Evolutionary conservation across 2,329 filamentous ascomycete genomes (phyloP), one percentile per base, ranked within the genome.

Genomic region (Fusarium sp.): DNA sequence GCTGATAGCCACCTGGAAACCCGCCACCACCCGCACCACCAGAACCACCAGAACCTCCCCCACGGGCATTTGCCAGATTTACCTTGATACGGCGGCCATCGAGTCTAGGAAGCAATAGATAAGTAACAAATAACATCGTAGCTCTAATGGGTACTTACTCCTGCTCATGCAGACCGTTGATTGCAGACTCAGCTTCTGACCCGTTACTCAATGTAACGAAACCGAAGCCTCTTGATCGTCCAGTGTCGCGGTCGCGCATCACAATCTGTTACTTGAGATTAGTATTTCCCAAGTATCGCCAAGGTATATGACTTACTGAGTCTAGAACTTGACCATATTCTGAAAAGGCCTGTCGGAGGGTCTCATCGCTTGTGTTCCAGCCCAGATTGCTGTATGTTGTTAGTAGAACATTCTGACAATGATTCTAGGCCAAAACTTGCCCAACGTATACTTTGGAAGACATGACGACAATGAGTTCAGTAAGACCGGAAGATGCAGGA

Each of bases 191-290:
- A 3, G 62, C 65, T 11, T 63, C 38, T 0, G 12, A 2, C 2
- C 7, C 4, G 15, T 0, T 44, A 25, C n/a, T 11, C 11, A 51
- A 63, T 11, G 53, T 62, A 6, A 68, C 57, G 9, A 63, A 66
- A 9, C 65, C 65, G 15, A 59, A 66, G 14, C 65, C 63, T n/a
- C 63, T 43, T n/a, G 62, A 58, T 22, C 62, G 57, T 7, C 50
- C 54, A 20, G 62, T 66, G 4, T 68, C 62, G n/a, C 57, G 47
- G 22, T 68, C 65, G 2, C 24, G 40, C 62, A 66, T 63, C 9
- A 68, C 49, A 5, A 63, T 51, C 61, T 64, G 4, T 16, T 11
- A 8, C 7, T 16, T 15, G 3, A 16, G 3, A 3, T 64, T 12
- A 61, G 38, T 24, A 29, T 9, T 27, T n/a, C 11, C 5, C 12